Evolutionary conservation across 208 protist genomes (phyloP), one percentile per base, ranked within the genome.

Genomic region (Trypanosoma lewisi): DNA sequence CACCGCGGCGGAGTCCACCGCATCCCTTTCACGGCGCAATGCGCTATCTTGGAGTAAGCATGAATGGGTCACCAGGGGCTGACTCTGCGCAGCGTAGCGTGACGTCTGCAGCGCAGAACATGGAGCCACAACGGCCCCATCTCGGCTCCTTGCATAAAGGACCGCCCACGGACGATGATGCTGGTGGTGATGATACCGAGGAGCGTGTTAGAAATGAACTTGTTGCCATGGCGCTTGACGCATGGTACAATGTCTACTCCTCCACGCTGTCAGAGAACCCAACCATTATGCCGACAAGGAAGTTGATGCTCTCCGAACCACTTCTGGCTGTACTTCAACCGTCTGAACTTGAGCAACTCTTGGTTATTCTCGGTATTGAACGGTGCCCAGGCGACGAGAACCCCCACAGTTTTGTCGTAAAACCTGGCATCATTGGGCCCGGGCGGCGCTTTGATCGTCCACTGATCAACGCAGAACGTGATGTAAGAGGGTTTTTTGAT

Each of bases 241-340:
- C 85, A 63, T 94, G 88, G 85, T 91, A 94, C 68, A 79, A 60
- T 19, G 79, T 86, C 3, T 94, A 94, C 77, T 91, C 84, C 36
- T 83, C 85, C 23, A 82, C 67, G 25, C 71, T 94, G 27, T 76
- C 88, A 30, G 73, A 86, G 30, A 42, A 78, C 34, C 83, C 88
- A 31, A 59, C 57, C 23, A 39, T 68, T 34, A 91, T 88, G 80
- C 74, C 83, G 55, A 90, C 78, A n/a, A 63, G 70, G 28, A 56
- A 45, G n/a, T 73, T 90, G 28, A 77, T 73, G 56, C 69, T 94
- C 14, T 73, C 88, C 4, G 72, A 75, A 25, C 85, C 88, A 1
- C 84, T 94, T 7, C 67, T 88, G 4, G 67, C 30, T 19, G 68
- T 72, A 12, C 78, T 94, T 28, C 36, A 59, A 11, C 49, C 44